phyloP scores from a whole-genome alignment of 1,284 basidiomycete species.

The Trametes hirsuta region DNA sequence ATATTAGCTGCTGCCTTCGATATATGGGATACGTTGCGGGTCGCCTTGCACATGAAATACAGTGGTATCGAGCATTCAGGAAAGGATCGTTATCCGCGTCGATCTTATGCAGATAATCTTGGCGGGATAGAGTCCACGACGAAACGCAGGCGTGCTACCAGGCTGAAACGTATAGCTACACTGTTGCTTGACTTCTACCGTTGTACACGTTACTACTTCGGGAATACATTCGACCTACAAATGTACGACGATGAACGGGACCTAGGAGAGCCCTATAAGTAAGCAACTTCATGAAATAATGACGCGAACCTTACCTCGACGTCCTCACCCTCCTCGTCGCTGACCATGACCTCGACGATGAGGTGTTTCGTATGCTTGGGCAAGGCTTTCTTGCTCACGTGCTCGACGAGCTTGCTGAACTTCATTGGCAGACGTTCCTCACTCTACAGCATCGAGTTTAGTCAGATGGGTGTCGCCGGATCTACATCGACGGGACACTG shows the following conservation, averaged over 20 bases:
- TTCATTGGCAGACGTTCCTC: slow-evolving; percentile 88
- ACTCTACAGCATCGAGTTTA: slow-evolving; percentile 50
- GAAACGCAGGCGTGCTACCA: too few relatives aligned
- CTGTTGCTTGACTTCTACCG: slow-evolving; percentile 18
- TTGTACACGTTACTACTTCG: slow-evolving; percentile 9
- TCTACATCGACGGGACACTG: slow-evolving; percentile 22
- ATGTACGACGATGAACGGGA: slow-evolving; percentile 68
- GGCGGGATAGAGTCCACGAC: too few relatives aligned
- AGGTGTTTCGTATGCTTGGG: slow-evolving; percentile 81
- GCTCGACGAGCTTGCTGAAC: slow-evolving; percentile 91
- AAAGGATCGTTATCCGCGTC: too few relatives aligned
- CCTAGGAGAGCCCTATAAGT: slow-evolving; percentile 40
- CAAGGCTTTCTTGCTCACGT: slow-evolving; percentile 92
- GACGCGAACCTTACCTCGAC: slow-evolving; percentile 60
- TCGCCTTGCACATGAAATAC: too few relatives aligned
- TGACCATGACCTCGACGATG: slow-evolving; percentile 93
- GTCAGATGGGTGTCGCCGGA: background rate
- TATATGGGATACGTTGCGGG: too few relatives aligned
- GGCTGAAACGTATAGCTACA: slow-evolving; percentile 13
- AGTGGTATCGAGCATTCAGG: too few relatives aligned
- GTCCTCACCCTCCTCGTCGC: slow-evolving; percentile 88
- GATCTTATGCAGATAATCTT: too few relatives aligned
- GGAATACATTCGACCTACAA: slow-evolving; percentile 6
- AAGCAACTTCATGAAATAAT: background rate
- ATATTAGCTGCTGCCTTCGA: too few relatives aligned